Evolutionary conservation across 306 rosid species (phyloP).

Genomic region (Medicago lupulina): DNA sequence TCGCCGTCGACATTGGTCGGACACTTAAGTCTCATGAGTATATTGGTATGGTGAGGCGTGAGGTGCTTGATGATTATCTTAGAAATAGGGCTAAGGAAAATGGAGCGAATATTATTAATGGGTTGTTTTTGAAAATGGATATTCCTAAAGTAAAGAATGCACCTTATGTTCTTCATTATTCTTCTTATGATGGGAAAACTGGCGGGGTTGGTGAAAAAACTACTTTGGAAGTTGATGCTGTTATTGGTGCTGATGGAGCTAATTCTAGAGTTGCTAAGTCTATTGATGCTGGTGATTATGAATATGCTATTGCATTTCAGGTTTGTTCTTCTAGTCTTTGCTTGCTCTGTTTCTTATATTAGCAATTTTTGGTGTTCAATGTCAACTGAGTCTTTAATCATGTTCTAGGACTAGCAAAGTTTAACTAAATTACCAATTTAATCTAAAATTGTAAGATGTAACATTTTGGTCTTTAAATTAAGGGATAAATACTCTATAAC

Average conservation of each 20-base stretch:
- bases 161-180: constrained; percentile 82
- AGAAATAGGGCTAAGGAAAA: constrained; percentile 76
- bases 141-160: constrained; percentile 55
- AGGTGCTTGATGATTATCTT: constrained; percentile 77
- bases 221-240: constrained; percentile 90
- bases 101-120: constrained; percentile 82
- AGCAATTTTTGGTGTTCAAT: neutral
- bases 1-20: constrained; percentile 88
- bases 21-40: constrained; percentile 94
- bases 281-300: constrained; percentile 93
- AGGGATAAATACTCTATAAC: too few relatives aligned
- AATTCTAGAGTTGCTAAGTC: constrained; percentile 94
- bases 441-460: too few relatives aligned
- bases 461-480: too few relatives aligned
- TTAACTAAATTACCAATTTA: too few relatives aligned
- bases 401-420: neutral
- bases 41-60: constrained; percentile 96
- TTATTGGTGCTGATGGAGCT: constrained; percentile 97
- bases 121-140: constrained; percentile 90
- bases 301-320: constrained; percentile 98
- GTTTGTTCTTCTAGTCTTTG: constrained; percentile 37
- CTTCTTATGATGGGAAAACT: constrained; percentile 66
- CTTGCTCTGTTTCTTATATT: neutral
- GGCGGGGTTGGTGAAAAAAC: constrained; percentile 78
- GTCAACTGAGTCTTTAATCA: neutral